These are phyloP conservation scores for Debaryomyces castellii DNA, from an alignment of 805 yeast species.

Conservation along the genomic window DNA sequence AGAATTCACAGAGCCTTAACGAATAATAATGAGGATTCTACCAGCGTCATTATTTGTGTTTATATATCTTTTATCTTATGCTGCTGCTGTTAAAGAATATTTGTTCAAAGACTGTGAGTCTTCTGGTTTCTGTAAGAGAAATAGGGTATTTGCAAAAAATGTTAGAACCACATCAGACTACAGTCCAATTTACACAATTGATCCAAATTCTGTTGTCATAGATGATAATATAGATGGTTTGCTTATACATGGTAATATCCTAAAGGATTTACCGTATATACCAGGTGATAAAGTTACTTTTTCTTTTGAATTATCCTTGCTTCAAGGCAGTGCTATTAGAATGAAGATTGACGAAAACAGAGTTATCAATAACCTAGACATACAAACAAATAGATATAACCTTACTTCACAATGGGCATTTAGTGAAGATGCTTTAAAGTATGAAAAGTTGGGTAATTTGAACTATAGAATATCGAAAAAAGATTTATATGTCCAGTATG, in stretches of 20 bases:
- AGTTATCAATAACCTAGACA: slow-evolving; percentile 22
- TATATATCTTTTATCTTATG: slow-evolving; percentile 3
- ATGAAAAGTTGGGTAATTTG: background rate
- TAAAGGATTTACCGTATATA: slow-evolving; percentile 35
- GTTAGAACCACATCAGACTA: slow-evolving; percentile 9
- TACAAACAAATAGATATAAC: slow-evolving; percentile 52
- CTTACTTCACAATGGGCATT: slow-evolving; percentile 64
- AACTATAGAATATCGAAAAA: background rate
- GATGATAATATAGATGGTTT: slow-evolving; percentile 17
- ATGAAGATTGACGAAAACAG: slow-evolving; percentile 65
- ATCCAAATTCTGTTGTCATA: slow-evolving; percentile 14
- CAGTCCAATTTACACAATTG: slow-evolving; percentile 23
- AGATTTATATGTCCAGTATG: slow-evolving; percentile 29
- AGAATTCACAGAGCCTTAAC: no score
- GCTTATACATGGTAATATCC: slow-evolving; percentile 43
- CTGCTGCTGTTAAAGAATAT: slow-evolving; percentile 53
- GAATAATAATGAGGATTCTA: background rate
- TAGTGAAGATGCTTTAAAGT: slow-evolving; percentile 14
- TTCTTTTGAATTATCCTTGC: slow-evolving; percentile 57
- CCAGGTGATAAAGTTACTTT: slow-evolving; percentile 32
- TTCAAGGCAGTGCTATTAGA: slow-evolving; percentile 59
- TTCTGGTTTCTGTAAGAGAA: slow-evolving; percentile 82
- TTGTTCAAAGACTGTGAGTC: slow-evolving; percentile 76
- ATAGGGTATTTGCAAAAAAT: slow-evolving; percentile 59
- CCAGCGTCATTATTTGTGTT: background rate